Conservation (phyloP, 192 early-diverging fungal genomes). For the Tieghemiomyces parasiticus region DNA sequence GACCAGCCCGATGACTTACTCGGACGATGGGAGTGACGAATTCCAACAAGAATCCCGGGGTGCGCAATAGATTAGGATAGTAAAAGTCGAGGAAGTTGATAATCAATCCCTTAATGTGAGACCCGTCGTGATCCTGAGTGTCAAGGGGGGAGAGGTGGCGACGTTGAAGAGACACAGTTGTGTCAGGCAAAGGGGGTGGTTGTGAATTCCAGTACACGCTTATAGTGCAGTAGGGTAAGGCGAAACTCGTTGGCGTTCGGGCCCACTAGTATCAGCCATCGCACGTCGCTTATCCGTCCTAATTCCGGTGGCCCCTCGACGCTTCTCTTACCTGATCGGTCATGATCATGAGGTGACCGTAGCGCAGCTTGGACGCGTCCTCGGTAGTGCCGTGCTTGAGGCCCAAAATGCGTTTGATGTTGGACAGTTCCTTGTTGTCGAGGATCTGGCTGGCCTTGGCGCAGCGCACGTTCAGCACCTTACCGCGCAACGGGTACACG, state of each 20-base stretch:
- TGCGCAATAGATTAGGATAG: conserved; percentile 79
- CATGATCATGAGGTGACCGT: conserved; percentile 97
- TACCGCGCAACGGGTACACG: conserved; percentile 93
- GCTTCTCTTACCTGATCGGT: conserved; percentile 82
- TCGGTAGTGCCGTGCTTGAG: conserved; percentile 67
- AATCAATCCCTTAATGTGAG: conserved; percentile 93
- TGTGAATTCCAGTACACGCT: no score
- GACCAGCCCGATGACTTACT: no score
- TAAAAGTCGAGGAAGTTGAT: conserved; percentile 93
- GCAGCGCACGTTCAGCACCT: conserved; percentile 93
- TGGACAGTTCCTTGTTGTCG: conserved; percentile 71
- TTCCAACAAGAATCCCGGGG: conserved; percentile 83
- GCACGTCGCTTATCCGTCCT: no score
- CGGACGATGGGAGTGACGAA: conserved; percentile 97
- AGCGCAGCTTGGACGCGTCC: conserved; percentile 58
- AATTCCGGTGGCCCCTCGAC: no score
- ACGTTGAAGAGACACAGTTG: no score
- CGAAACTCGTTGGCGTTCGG: no score
- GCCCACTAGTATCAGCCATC: no score
- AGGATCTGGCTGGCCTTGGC: conserved; percentile 48
- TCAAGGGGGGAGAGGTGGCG: no score
- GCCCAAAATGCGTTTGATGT: conserved; percentile 88
- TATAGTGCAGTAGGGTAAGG: no score
- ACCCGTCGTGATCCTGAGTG: conserved; percentile 73
- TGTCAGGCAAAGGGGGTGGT: no score